Evolutionary conservation across 148 eudicot genomes (phyloP).

Genomic region (Polygonum maritimum): DNA sequence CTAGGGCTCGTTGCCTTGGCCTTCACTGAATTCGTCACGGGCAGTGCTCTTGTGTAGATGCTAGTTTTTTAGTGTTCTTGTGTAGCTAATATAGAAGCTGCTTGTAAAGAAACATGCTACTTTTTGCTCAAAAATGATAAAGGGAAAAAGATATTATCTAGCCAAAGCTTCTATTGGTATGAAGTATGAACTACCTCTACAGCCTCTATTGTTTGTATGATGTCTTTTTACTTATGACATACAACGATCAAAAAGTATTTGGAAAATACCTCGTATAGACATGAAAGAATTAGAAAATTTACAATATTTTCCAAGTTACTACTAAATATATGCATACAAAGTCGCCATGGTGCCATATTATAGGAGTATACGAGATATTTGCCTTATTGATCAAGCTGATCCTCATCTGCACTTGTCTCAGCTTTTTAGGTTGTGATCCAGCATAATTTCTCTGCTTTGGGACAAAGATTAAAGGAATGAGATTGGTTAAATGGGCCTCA

Average conservation of each 20-base stretch:
- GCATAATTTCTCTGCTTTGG: conserved; percentile 5
- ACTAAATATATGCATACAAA: conserved; percentile 4
- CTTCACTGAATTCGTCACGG: conserved; percentile 55
- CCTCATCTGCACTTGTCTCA: conserved; percentile 8
- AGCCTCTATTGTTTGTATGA: background rate
- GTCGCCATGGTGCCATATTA: background rate
- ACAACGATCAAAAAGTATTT: background rate
- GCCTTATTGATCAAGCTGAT: conserved; percentile 2
- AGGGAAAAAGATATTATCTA: too few relatives aligned
- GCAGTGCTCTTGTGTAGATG: conserved; percentile 53
- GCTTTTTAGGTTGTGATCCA: conserved; percentile 5
- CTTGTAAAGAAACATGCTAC: conserved; percentile 1
- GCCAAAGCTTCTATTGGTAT: background rate
- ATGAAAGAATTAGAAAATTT: conserved; percentile 9
- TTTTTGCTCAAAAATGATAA: background rate
- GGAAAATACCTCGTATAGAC: background rate
- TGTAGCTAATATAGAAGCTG: background rate
- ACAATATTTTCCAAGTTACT: background rate
- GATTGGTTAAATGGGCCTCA: background rate
- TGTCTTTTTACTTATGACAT: background rate
- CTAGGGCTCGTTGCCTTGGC: conserved; percentile 77
- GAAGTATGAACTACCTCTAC: background rate
- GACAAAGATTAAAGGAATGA: background rate
- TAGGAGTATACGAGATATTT: background rate
- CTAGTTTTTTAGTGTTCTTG: background rate